Conservation (phyloP, 1,284 basidiomycete genomes). For the Malassezia pachydermatis region DNA sequence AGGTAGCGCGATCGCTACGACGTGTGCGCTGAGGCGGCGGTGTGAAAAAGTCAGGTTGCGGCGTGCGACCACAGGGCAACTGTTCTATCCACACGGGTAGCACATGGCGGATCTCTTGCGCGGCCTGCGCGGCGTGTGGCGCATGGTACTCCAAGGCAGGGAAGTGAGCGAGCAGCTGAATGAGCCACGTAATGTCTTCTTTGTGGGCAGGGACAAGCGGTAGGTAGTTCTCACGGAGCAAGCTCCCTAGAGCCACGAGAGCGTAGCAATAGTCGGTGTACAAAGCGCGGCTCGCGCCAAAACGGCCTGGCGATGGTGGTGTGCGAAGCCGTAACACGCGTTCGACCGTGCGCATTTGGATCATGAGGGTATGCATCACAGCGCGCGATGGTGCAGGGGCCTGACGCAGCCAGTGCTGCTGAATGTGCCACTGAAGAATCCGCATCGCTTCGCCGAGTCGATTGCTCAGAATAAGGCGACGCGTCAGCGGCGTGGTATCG, state of each 20-base stretch:
- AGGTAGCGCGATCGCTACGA: background rate
- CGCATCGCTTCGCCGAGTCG: slow-evolving; percentile 1
- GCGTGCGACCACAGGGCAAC: slow-evolving; percentile 2
- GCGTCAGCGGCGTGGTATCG: slow-evolving; percentile 6
- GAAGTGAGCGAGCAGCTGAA: slow-evolving; percentile 11
- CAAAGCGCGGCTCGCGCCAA: background rate
- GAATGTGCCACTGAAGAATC: slow-evolving; percentile 9
- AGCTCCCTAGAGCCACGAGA: slow-evolving; percentile 1
- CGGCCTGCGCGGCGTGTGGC: background rate
- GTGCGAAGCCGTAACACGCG: background rate
- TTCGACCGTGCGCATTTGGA: slow-evolving; percentile 9
- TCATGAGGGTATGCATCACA: slow-evolving; percentile 16
- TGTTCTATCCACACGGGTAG: slow-evolving; percentile 6
- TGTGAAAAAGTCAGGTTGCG: too few relatives aligned
- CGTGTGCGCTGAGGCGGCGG: background rate
- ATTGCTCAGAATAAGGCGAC: slow-evolving; percentile 2
- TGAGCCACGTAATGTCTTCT: slow-evolving; percentile 13
- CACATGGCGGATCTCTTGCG: background rate
- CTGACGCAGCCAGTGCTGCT: background rate
- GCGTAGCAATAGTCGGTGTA: slow-evolving; percentile 8
- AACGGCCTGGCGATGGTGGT: background rate
- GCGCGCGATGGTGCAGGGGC: slow-evolving; percentile 9
- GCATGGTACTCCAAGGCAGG: background rate
- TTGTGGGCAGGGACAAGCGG: slow-evolving; percentile 8
- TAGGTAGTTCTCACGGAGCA: slow-evolving; percentile 11